phyloP scores from a whole-genome alignment of 108 stramenopile species.

The Skeletonema marinoi region DNA sequence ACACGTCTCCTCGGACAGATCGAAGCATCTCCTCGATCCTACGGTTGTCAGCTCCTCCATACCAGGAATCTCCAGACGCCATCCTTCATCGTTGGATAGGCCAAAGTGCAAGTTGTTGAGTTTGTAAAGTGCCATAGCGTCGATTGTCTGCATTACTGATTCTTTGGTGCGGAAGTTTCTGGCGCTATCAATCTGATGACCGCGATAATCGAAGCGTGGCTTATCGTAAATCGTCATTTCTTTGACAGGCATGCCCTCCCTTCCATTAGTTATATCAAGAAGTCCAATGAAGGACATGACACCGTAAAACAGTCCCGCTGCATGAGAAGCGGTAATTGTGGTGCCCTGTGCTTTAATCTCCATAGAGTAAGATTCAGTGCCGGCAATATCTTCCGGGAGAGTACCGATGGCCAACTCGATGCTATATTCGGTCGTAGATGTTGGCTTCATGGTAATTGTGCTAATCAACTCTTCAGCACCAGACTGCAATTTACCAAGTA shows the following conservation, averaged over 20 bases:
- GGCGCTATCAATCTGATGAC: constrained; percentile 76
- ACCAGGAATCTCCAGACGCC: constrained; percentile 35
- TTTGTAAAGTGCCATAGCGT: constrained; percentile 70
- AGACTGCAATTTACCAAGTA: not conserved
- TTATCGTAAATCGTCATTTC: constrained; percentile 51
- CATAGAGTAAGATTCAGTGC: constrained; percentile 1
- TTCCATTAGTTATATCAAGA: not conserved
- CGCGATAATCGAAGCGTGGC: constrained; percentile 73
- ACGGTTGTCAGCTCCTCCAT: constrained; percentile 7
- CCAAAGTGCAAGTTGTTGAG: constrained; percentile 87
- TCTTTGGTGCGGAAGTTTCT: constrained; percentile 75
- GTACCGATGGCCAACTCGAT: not conserved
- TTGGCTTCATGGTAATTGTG: not conserved
- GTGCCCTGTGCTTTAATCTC: not conserved
- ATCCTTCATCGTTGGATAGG: constrained; percentile 63
- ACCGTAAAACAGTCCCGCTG: constrained; percentile 7
- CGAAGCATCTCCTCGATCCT: constrained; percentile 3
- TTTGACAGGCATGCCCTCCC: constrained; percentile 6
- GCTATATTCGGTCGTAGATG: too few species aligned
- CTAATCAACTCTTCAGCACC: not conserved
- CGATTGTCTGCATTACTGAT: constrained; percentile 58
- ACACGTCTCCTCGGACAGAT: constrained; percentile 50
- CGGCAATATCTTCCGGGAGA: not conserved
- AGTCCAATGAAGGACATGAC: constrained; percentile 17
- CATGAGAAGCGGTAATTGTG: constrained; percentile 2